phyloP scores from a whole-genome alignment of 768 basidiomycete genomes.

The Rhodotorula diobovata region DNA sequence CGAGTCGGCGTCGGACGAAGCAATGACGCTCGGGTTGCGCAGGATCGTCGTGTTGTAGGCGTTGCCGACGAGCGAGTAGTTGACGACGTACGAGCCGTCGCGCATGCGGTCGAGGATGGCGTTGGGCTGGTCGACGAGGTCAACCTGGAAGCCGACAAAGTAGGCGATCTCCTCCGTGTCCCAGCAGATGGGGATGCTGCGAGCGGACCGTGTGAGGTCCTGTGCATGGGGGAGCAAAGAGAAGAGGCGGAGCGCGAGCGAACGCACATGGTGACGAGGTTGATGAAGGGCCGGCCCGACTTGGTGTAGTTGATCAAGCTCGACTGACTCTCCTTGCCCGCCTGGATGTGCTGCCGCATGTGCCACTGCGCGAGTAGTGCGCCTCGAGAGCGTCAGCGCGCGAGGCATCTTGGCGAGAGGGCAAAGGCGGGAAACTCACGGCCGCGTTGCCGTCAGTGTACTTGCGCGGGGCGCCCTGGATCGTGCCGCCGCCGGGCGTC shows the following conservation, averaged over 20 bases:
- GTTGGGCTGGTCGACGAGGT: conserved; percentile 82
- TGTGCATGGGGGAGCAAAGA: not conserved
- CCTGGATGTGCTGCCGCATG: conserved; percentile 63
- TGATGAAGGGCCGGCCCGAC: conserved; percentile 78
- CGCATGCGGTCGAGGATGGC: conserved; percentile 65
- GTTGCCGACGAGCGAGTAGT: conserved; percentile 51
- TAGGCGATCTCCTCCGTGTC: conserved; percentile 72
- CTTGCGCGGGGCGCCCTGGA: conserved; percentile 54
- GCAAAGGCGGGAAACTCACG: not conserved
- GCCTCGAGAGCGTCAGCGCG: no score
- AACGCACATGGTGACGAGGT: conserved; percentile 58
- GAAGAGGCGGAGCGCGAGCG: conserved; percentile 37
- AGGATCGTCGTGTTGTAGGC: conserved; percentile 11
- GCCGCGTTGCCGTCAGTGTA: conserved; percentile 65
- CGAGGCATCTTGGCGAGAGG: not conserved
- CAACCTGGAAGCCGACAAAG: conserved; percentile 93
- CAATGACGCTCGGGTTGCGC: conserved; percentile 1
- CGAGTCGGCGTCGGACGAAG: conserved; percentile 1
- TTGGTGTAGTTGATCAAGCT: conserved; percentile 83
- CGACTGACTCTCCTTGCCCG: conserved; percentile 83
- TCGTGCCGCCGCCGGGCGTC: conserved; percentile 61
- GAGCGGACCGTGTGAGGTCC: no score
- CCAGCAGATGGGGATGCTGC: conserved; percentile 74
- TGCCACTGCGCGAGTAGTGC: conserved; percentile 43
- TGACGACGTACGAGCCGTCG: conserved; percentile 65